phyloP scores from a whole-genome alignment of 306 rosid species.

The Canavalia ensiformis region DNA sequence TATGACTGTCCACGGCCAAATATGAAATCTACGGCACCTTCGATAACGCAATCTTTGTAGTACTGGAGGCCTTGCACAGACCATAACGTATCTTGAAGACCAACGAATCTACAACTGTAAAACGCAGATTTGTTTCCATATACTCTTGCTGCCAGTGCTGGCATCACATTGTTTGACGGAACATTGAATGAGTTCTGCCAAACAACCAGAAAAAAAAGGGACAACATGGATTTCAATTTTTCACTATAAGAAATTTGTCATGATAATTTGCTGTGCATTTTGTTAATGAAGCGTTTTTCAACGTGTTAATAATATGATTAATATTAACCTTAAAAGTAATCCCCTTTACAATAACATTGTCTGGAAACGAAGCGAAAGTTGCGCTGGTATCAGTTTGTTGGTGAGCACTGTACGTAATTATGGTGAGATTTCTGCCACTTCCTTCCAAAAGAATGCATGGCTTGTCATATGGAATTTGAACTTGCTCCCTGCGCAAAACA shows the following conservation, averaged over 20 bases:
- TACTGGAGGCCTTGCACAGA: slow-evolving; percentile 60
- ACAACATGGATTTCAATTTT: background rate
- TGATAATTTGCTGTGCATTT: no score
- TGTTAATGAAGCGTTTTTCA: no score
- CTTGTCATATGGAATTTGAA: slow-evolving; percentile 30
- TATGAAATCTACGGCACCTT: slow-evolving; percentile 63
- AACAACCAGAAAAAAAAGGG: background rate
- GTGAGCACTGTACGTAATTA: slow-evolving; percentile 45
- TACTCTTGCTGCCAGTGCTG: slow-evolving; percentile 59
- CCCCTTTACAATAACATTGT: slow-evolving; percentile 44
- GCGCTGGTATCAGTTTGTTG: slow-evolving; percentile 50
- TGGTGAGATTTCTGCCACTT: slow-evolving; percentile 22
- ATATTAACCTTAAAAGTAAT: slow-evolving; percentile 51
- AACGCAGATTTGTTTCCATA: slow-evolving; percentile 61
- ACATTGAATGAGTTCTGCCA: slow-evolving; percentile 36
- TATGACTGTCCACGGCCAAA: slow-evolving; percentile 59
- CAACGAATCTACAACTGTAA: slow-evolving; percentile 51
- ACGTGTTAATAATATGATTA: no score
- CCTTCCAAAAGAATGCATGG: slow-evolving; percentile 56
- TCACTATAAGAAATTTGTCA: no score
- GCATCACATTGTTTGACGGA: background rate
- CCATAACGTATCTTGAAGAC: slow-evolving; percentile 64
- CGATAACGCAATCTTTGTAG: slow-evolving; percentile 47
- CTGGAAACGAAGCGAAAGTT: slow-evolving; percentile 50
- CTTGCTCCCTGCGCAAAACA: slow-evolving; percentile 52